A percentile compares a stretch with the other conserved stretches of the same genome.
Evolutionary conservation across 2,329 filamentous ascomycete genomes (phyloP).

Genomic region (Botrytis byssoidea): DNA sequence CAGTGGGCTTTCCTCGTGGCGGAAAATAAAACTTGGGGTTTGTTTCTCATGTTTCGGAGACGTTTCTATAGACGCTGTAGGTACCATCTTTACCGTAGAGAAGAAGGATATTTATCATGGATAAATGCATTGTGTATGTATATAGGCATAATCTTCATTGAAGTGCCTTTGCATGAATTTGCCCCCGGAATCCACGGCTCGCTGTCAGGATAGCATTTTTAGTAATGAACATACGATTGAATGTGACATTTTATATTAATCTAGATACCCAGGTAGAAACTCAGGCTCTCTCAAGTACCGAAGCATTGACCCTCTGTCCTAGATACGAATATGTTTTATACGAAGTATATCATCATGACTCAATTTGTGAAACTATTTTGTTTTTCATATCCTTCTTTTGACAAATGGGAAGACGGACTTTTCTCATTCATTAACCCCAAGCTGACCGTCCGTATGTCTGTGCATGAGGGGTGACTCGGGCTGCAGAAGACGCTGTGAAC

Average conservation of each 20-base stretch:
- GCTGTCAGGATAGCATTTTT: background rate
- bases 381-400: background rate
- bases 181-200: background rate
- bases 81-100: background rate
- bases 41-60: slow-evolving; percentile 12
- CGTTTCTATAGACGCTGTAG: slow-evolving; percentile 12
- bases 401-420: background rate
- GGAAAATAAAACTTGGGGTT: background rate
- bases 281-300: background rate
- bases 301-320: background rate
- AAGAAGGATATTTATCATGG: background rate
- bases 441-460: background rate
- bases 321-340: background rate
- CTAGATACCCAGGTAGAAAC: background rate
- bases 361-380: slow-evolving; percentile 2
- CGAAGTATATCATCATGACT: background rate
- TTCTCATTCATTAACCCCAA: background rate
- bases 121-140: background rate
- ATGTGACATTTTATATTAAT: background rate
- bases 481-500: slow-evolving; percentile 4
- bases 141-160: background rate
- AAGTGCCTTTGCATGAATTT: background rate
- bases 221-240: background rate
- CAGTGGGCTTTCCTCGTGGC: background rate
- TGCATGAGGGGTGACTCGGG: background rate